Base-by-base conservation (phyloP, 2,329 filamentous ascomycete species). In the Ophiostoma ulmi region DNA sequence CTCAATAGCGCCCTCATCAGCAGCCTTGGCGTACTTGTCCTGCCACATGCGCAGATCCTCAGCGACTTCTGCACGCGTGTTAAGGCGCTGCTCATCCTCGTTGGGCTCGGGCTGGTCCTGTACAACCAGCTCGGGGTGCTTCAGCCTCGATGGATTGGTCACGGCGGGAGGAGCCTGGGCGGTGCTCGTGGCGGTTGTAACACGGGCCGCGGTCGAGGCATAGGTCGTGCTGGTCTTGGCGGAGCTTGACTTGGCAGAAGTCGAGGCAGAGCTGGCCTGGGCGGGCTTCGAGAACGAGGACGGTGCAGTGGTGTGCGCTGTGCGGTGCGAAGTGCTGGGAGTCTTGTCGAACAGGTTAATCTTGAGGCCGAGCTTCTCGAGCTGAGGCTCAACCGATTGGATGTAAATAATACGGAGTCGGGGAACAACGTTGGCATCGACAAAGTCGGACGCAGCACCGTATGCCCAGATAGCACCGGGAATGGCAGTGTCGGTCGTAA, bases 341-440 rank as follows among this genome's bases (percentile, higher is more conserved):
- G 76, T 74, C 71, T 80, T 82, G 26, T 86, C 85, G 74, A 84
- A 89, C 79, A 93, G 85, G 58, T 93, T 94, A 13, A 99, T 86
- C 65, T 94, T 89, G 81, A 97, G 91, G 14, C 92, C 92, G 76
- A 99, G 98, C 76, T 93, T 92, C 71, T 94, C 87, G 17, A 99
- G 85, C 80, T 99, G 96, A 17, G 96, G 96, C 81, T 98, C 94
- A 3, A 99, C 94, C 75, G 97, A 97, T 77, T 97, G 90, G 13
- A 90, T 87, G 77, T 98, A 98, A 5, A 97, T 81, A 17, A 91
- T 85, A 36, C 91, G 88, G 13, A 97, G 73, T 74, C 91, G 90
- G 1, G 94, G 94, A 90, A 92, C 95, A 20, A 98, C 82, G 1
- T 88, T 90, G 66, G 87, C 87, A 71, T 93, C 87, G 44, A 96